A percentile compares a stretch with the other conserved stretches of the same genome.
Evolutionary conservation across 108 stramenopile genomes (phyloP).

Genomic region (Cyclotella atomus): DNA sequence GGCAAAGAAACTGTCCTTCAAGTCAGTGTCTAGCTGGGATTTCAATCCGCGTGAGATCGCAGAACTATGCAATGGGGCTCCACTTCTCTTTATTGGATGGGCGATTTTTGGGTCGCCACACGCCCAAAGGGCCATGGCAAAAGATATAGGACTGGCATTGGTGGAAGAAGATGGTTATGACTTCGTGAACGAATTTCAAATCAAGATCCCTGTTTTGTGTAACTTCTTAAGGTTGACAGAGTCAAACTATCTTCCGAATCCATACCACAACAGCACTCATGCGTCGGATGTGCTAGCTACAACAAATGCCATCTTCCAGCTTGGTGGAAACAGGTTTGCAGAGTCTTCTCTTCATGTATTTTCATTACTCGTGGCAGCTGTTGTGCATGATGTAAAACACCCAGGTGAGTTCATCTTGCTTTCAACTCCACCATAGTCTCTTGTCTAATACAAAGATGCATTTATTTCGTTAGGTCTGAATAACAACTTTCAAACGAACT

Average conservation of each 20-base stretch:
- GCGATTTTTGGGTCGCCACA: conserved; percentile 45
- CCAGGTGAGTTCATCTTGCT: no score
- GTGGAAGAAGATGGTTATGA: conserved; percentile 38
- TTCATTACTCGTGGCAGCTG: conserved; percentile 11
- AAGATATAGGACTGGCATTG: conserved; percentile 24
- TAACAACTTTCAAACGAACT: conserved; percentile 66
- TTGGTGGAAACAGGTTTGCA: conserved; percentile 41
- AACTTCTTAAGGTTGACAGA: conserved; percentile 49
- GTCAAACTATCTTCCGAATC: conserved; percentile 51
- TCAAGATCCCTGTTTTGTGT: conserved; percentile 38
- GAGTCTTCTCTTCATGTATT: conserved; percentile 44
- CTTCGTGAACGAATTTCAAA: conserved; percentile 42
- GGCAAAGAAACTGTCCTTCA: conserved; percentile 19
- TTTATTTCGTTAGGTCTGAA: conserved; percentile 31
- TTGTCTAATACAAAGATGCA: no score
- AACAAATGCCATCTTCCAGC: conserved; percentile 47
- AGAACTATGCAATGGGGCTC: conserved; percentile 16
- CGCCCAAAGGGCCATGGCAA: conserved; percentile 39
- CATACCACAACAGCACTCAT: conserved; percentile 67
- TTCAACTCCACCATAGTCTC: no score
- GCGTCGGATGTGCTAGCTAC: conserved; percentile 67
- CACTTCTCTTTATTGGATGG: conserved; percentile 42
- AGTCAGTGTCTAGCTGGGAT: conserved; percentile 35
- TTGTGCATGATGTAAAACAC: conserved; percentile 79
- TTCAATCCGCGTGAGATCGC: conserved; percentile 30